Base-by-base conservation (phyloP, 345 rosid genomes). In the Pugionium dolabratum region DNA sequence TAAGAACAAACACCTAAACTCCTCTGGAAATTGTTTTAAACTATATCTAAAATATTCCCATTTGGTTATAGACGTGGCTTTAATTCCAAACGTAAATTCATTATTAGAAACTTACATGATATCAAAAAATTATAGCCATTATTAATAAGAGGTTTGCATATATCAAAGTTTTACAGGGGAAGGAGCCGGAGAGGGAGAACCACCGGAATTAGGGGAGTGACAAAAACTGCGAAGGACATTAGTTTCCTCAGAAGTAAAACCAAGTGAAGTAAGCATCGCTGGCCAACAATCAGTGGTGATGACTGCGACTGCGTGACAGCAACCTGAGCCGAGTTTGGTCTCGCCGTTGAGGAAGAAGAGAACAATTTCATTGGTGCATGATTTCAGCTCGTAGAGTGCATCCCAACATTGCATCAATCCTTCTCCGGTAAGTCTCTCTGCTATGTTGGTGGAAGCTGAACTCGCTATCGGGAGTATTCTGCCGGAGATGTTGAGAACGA, bases 281-380 rank as follows among this genome's bases (percentile, higher is more conserved):
- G 97, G 97, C 97, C 93, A 90, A 69, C 97, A 90, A 32, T 81
- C 47, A 4, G 26, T 79, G 1, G 85, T 84, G 2, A 88, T 81
- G 34, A 79, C 62, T 1, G 69, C 81, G 36, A 88, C 79, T 42
- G 88, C 80, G 2, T 60, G 71, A 50, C 97, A 90, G 51, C 97
- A 90, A 2, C 41, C 75, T 0, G 66, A 71, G 3, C 87, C 89
- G 1, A 90, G 72, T 54, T 64, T 61, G n/a, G 89, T 73, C 66
- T 82, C 72, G 0, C 95, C 95, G 18, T 83, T 83, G 1, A 86
- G 72, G 73, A 90, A 79, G 77, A 78, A 84, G 30, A 78, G 64
- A 31, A 82, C 30, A 44, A 90, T 86, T 71, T 90, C 97, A 48
- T 79, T 79, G 3, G 92, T 71, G 82, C 92, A 90, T 2, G 87